Evolutionary conservation across 306 rosid genomes (phyloP).

Genomic region (Cotoneaster glaucophyllus): DNA sequence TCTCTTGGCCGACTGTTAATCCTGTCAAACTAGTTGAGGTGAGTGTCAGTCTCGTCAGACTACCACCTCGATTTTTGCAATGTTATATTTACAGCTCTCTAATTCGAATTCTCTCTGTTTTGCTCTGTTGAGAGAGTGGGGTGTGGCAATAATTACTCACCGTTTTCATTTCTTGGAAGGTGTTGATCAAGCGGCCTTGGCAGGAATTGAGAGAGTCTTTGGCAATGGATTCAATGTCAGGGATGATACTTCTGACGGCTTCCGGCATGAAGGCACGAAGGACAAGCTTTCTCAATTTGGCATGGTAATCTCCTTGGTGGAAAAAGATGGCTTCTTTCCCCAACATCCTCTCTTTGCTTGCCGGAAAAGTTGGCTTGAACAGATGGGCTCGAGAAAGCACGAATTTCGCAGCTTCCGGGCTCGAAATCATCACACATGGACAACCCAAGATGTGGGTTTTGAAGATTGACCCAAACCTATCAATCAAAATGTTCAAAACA

Average conservation of each 20-base stretch:
- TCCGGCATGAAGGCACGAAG: slow-evolving; percentile 86
- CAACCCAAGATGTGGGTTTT: slow-evolving; percentile 96
- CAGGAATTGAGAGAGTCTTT: slow-evolving; percentile 51
- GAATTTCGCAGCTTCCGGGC: slow-evolving; percentile 85
- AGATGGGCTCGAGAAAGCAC: slow-evolving; percentile 70
- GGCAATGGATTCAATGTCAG: slow-evolving; percentile 69
- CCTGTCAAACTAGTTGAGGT: neutral
- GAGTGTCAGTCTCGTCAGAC: neutral
- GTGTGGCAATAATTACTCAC: slow-evolving; percentile 25
- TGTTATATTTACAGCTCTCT: neutral
- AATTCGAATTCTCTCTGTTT: neutral
- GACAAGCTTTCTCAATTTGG: slow-evolving; percentile 73
- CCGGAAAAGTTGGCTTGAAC: slow-evolving; percentile 92
- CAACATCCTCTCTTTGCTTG: slow-evolving; percentile 92
- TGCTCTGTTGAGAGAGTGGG: neutral
- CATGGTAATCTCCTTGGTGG: slow-evolving; percentile 90
- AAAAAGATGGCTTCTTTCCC: slow-evolving; percentile 92
- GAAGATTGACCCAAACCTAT: slow-evolving; percentile 87
- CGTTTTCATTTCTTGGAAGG: slow-evolving; percentile 87
- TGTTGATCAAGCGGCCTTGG: slow-evolving; percentile 57
- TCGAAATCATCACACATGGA: slow-evolving; percentile 91
- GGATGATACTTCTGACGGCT: slow-evolving; percentile 39
- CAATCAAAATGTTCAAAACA: too few relatives aligned
- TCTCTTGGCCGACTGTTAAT: neutral
- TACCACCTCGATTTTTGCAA: neutral